phyloP scores from a whole-genome alignment of 2,329 filamentous ascomycete species.

The Stagonosporopsis cucurbitacearum region DNA sequence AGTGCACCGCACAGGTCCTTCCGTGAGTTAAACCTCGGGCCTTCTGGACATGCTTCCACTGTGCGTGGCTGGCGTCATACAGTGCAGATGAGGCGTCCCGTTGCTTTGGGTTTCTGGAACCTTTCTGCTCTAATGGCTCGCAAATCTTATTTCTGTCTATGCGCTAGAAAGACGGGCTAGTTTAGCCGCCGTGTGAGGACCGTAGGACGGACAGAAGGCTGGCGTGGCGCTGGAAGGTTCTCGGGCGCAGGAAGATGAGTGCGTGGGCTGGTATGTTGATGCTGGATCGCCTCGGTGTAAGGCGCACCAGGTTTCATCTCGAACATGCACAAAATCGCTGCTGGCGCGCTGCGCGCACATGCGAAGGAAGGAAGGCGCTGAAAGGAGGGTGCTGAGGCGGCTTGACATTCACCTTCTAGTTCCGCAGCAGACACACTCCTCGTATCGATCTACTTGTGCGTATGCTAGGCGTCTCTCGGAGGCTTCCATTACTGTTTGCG shows the following conservation, averaged over 20 bases:
- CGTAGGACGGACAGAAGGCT: constrained; percentile 4
- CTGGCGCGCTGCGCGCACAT: constrained; percentile 2
- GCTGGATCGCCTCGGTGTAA: constrained; percentile 8
- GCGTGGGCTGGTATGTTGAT: background rate
- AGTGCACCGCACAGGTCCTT: background rate
- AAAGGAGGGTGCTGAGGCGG: background rate
- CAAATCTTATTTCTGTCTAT: constrained; percentile 7
- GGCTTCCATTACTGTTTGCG: background rate
- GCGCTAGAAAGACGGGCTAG: constrained; percentile 12
- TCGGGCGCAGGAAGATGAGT: constrained; percentile 6
- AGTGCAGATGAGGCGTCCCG: constrained; percentile 14
- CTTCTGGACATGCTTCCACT: background rate
- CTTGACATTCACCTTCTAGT: background rate
- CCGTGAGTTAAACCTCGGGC: background rate
- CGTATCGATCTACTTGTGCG: background rate
- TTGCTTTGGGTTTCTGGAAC: constrained; percentile 6
- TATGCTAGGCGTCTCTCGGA: background rate
- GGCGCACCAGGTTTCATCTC: constrained; percentile 11
- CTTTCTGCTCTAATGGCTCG: constrained; percentile 1
- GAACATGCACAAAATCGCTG: constrained; percentile 1
- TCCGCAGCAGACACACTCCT: background rate
- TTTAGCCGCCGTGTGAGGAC: constrained; percentile 13
- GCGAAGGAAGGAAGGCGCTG: background rate
- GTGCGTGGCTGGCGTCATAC: constrained; percentile 10
- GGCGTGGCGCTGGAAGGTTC: constrained; percentile 9